phyloP scores from a whole-genome alignment of 2,329 filamentous ascomycete genomes.

The Aspergillus tubingensis region DNA sequence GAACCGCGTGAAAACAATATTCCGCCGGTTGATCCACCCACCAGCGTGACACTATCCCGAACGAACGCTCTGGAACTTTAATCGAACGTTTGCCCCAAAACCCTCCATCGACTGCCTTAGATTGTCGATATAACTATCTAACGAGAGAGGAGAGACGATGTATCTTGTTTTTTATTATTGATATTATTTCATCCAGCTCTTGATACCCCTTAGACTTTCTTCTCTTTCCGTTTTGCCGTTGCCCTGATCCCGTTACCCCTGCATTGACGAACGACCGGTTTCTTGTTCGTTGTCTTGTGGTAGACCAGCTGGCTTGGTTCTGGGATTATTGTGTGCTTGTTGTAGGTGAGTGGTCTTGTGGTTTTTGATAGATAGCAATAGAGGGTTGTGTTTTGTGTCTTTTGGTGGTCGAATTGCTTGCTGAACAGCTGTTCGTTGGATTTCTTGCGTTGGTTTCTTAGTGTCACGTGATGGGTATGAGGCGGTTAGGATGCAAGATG shows the following conservation, averaged over 20 bases:
- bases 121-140: background rate
- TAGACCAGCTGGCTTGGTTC: conserved; percentile 9
- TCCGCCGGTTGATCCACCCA: conserved; percentile 14
- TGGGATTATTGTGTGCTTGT: background rate
- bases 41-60: conserved; percentile 7
- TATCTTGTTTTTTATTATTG: background rate
- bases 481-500: background rate
- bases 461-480: background rate
- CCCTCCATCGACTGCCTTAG: background rate
- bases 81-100: conserved; percentile 18
- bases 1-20: conserved; percentile 14
- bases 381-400: background rate
- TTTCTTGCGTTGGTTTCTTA: background rate
- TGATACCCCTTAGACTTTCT: conserved; percentile 6
- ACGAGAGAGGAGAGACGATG: background rate
- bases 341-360: background rate
- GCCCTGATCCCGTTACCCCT: background rate
- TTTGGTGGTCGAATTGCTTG: background rate
- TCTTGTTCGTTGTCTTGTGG: background rate
- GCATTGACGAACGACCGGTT: background rate
- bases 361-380: too few species aligned
- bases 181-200: background rate
- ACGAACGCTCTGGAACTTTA: conserved; percentile 22
- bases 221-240: background rate
- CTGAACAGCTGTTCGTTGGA: background rate